These are phyloP conservation scores for Suillus alpinus DNA, from an alignment of 768 basidiomycete genomes.

Conservation along the genomic window DNA sequence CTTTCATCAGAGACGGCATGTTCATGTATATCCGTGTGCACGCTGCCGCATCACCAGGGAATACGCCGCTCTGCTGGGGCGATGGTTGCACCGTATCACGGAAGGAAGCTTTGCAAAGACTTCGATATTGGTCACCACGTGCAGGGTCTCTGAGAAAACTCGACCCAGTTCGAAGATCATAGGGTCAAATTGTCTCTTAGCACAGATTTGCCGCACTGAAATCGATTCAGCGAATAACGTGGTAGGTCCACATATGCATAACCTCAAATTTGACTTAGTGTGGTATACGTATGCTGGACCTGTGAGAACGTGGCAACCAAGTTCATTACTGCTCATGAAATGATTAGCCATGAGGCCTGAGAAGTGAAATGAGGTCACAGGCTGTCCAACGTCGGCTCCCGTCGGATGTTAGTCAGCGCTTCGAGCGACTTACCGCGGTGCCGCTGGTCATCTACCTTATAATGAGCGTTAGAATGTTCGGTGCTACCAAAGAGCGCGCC, in stretches of 20 bases:
- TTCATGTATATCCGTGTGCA: neutral
- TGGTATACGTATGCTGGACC: neutral
- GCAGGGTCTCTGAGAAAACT: neutral
- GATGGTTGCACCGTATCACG: neutral
- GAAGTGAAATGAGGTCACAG: neutral
- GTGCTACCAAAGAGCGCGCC: neutral
- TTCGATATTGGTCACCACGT: neutral
- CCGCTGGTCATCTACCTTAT: neutral
- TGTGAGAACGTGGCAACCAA: constrained; percentile 4
- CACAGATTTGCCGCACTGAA: neutral
- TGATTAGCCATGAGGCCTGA: neutral
- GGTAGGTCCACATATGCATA: neutral
- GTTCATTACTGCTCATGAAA: neutral
- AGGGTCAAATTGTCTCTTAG: neutral
- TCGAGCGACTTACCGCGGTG: neutral
- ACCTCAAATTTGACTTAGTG: neutral
- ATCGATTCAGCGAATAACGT: neutral
- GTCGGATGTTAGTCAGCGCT: neutral
- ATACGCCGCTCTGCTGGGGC: neutral
- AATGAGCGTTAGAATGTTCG: neutral
- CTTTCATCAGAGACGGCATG: neutral
- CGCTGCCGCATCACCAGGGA: neutral
- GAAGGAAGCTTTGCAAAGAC: neutral
- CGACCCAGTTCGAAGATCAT: neutral
- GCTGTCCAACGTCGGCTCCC: neutral